phyloP scores from a whole-genome alignment of 305 asterid species.

The Rubia tinctorum region DNA sequence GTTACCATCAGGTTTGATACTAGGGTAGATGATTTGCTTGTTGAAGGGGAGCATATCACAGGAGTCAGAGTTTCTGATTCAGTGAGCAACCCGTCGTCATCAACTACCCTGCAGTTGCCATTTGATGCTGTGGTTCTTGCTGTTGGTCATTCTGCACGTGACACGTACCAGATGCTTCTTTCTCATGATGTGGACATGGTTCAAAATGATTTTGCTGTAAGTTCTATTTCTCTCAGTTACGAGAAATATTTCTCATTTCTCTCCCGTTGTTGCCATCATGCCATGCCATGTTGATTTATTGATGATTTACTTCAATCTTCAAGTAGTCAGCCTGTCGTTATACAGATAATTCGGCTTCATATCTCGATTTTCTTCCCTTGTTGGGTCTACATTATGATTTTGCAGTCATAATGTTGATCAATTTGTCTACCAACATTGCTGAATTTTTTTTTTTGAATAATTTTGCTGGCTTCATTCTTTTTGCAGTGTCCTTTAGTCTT shows the following conservation, averaged over 20 bases:
- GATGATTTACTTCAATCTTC: not conserved
- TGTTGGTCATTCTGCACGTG: slow-evolving; percentile 98
- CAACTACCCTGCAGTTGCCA: slow-evolving; percentile 41
- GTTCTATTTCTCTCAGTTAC: slow-evolving; percentile 25
- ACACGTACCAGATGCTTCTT: slow-evolving; percentile 83
- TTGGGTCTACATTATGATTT: not conserved
- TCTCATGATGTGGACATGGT: slow-evolving; percentile 70
- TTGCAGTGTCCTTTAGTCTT: not conserved
- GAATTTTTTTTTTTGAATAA: not conserved
- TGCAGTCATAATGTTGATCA: not conserved
- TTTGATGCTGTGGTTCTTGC: slow-evolving; percentile 95
- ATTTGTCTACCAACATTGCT: not conserved
- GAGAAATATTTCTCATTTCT: not conserved
- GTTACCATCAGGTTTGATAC: slow-evolving; percentile 74
- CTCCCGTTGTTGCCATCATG: not conserved
- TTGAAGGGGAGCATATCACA: slow-evolving; percentile 52
- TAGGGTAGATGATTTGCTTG: slow-evolving; percentile 86
- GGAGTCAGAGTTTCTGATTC: slow-evolving; percentile 84
- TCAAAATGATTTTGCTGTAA: slow-evolving; percentile 87
- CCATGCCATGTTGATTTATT: too few relatives aligned
- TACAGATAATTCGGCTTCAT: not conserved
- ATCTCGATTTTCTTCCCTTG: not conserved
- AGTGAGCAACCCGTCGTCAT: slow-evolving; percentile 26
- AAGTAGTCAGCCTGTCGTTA: not conserved
- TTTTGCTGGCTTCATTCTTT: slow-evolving; percentile 1